Base-by-base conservation (phyloP, 2,329 filamentous ascomycete species). In the Capronia coronata region DNA sequence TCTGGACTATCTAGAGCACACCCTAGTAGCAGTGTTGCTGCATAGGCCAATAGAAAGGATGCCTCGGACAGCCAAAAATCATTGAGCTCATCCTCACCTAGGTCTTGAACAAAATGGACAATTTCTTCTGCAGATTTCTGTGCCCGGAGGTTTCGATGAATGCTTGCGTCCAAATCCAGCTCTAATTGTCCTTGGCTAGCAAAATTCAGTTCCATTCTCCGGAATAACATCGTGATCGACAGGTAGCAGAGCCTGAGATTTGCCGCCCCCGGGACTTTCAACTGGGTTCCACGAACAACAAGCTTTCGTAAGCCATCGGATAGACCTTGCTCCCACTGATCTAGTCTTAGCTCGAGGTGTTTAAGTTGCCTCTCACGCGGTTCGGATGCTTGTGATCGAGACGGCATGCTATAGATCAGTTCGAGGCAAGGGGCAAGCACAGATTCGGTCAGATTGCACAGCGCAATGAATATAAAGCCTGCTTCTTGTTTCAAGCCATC, bases 201-300 rank as follows among this genome's bases (percentile, higher is more conserved):
- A n/a, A n/a, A n/a, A n/a, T n/a, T n/a, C 6, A 27, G 6, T 27
- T 27, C 6, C 5, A 27, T 27, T 1, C 75, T 68, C 21, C 71
- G 67, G 0, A 73, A 63, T 0, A 79, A 62, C 2, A 79, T 64
- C 29, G 70, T 69, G 4, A 73, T 65, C 0, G 72, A 72, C 1
- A 79, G 59, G 54, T 77, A 78, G 1, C 73, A 67, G 1, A 79
- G 61, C 2, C 75, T 72, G 11, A 79, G 64, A 43, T 78, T 79
- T 4, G 74, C 67, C 0, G 73, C 71, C 0, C 75, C 76, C 0
- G 71, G 69, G 0, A 68, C 59, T 1, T 66, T 59, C 0, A 50
- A 42, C 29, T 76, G 55, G 13, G 67, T 14, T 75, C 67, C 9
- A 72, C 62, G 1, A 63, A 61, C 2, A 18, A 54, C 29, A 73